Evolutionary conservation across 1,284 basidiomycete species (phyloP).

Genomic region (Inonotus hispidus): DNA sequence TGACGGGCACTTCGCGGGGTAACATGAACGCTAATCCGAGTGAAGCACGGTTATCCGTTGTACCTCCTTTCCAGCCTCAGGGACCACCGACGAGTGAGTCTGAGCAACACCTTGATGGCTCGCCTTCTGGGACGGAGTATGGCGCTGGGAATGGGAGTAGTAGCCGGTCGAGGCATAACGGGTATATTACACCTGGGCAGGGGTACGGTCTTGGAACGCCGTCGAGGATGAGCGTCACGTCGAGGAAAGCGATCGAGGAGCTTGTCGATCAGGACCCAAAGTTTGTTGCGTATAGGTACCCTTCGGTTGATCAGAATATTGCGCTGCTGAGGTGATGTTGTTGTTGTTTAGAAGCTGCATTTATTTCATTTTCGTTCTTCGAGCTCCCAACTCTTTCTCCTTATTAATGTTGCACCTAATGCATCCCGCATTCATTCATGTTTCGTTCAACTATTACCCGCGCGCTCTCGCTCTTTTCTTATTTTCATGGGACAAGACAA

Average conservation of each 20-base stretch:
- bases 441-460: neutral
- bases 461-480: neutral
- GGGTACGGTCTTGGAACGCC: neutral
- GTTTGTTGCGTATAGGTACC: conserved; percentile 80
- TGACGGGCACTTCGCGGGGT: conserved; percentile 8
- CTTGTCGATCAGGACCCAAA: conserved; percentile 75
- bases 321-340: conserved; percentile 2
- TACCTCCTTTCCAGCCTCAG: neutral
- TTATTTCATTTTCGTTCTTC: too few species aligned
- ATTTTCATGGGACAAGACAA: neutral
- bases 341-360: too few species aligned
- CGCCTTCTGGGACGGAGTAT: conserved; percentile 10
- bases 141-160: conserved; percentile 16
- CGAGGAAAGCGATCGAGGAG: conserved; percentile 65
- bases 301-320: conserved; percentile 56
- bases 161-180: conserved; percentile 16
- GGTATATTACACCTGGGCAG: neutral
- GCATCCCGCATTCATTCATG: too few species aligned
- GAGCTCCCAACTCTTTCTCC: neutral
- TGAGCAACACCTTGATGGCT: conserved; percentile 12
- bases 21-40: neutral
- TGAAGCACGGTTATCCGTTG: conserved; percentile 1
- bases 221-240: conserved; percentile 54
- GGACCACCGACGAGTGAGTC: conserved; percentile 6
- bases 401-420: neutral